phyloP scores from a whole-genome alignment of 192 early-diverging fungal genomes.

The Backusella macrospora region DNA sequence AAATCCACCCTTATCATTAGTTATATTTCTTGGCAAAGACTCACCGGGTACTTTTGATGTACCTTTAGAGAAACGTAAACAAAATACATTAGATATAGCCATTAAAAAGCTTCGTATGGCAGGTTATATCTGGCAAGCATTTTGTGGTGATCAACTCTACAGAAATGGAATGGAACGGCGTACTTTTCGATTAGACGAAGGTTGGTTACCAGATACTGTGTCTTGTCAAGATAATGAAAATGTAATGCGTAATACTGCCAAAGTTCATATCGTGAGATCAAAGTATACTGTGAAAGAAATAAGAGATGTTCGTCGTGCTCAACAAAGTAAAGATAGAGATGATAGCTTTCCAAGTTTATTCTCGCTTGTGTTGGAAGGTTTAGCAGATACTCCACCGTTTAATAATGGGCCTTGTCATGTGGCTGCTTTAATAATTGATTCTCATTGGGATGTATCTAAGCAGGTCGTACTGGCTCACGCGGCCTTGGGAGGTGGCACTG shows the following conservation, averaged over 20 bases:
- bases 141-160: constrained; percentile 69
- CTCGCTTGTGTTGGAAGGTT: constrained; percentile 49
- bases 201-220: constrained; percentile 55
- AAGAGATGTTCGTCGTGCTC: constrained; percentile 58
- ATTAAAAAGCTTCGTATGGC: constrained; percentile 60
- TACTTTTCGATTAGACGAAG: constrained; percentile 68
- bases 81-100: constrained; percentile 53
- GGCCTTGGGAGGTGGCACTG: constrained; percentile 63
- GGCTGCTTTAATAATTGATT: constrained; percentile 60
- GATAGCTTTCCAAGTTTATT: constrained; percentile 50
- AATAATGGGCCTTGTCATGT: constrained; percentile 43
- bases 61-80: constrained; percentile 52
- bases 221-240: constrained; percentile 43
- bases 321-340: constrained; percentile 48
- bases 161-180: constrained; percentile 69
- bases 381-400: constrained; percentile 51
- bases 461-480: constrained; percentile 62
- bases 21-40: constrained; percentile 60
- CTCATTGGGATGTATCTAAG: constrained; percentile 56
- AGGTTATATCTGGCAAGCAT: constrained; percentile 76
- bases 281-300: constrained; percentile 55
- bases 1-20: constrained; percentile 61
- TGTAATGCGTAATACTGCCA: constrained; percentile 51
- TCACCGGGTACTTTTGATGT: constrained; percentile 61
- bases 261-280: constrained; percentile 56